Evolutionary conservation across 495 filamentous ascomycete species (phyloP), one percentile per base, ranked within the genome.

Genomic region (Hyaloscypha bicolor): DNA sequence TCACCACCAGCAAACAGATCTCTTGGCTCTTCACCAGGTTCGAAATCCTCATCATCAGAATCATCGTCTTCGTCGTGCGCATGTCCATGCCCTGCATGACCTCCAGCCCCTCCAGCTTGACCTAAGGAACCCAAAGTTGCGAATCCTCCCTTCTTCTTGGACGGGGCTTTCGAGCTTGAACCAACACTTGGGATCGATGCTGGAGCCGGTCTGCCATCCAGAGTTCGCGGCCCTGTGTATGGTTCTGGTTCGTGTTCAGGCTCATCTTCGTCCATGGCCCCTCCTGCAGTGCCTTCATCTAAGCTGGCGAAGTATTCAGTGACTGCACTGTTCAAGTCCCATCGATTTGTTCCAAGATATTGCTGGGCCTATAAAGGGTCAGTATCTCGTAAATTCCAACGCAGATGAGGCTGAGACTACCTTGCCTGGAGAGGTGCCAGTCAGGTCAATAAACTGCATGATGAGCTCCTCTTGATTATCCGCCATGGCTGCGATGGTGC

Each of bases 1-100:
- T 97, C 95, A 55, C 95, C 95, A 60, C 95, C 95, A 9, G 95
- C 91, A 76, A 96, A 99, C 58, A 97, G 84, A 75, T 97, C 92
- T 63, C 92, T 87, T 8, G 89, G 86, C 39, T 83, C 81, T 30
- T 87, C 79, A 6, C 85, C 85, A 37, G 88, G 86, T 52, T 90
- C 83, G 4, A 87, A 83, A 35, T 83, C 80, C 5, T 88, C 85
- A 21, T 87, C 85, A 32, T 88, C 84, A 5, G 84, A 84, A 59
- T 91, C 85, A 12, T 81, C 81, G 9, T 81, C 81, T 25, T 86
- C 87, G 19, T 85, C 86, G 61, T 88, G 82, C 31, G 83, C 82
- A 57, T 87, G 79, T 9, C 80, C 79, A 61, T 84, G 79, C 42
- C 80, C 79, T 52, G 79, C 72, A 9, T 75, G 71, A 30, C 32